phyloP scores from a whole-genome alignment of 23 red algal genomes.

The Agarophyton chilense region DNA sequence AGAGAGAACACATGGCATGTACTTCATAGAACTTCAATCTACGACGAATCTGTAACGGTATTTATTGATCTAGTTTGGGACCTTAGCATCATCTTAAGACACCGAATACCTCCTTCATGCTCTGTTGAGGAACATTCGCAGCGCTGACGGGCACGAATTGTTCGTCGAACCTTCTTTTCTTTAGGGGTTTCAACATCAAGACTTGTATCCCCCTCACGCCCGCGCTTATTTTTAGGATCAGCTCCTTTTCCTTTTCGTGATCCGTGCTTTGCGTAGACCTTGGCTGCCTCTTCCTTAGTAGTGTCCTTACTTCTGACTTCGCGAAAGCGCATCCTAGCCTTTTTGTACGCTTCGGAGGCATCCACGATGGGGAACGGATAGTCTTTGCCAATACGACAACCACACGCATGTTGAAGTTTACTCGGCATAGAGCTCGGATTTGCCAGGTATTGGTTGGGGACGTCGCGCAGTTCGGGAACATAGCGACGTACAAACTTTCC shows the following conservation, averaged over 20 bases:
- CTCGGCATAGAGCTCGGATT: constrained; percentile 63
- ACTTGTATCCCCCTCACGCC: background rate
- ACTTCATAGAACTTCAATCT: too few species aligned
- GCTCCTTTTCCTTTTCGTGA: background rate
- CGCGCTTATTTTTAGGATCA: background rate
- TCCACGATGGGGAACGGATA: constrained; percentile 13
- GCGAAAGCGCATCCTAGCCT: background rate
- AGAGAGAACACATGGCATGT: too few species aligned
- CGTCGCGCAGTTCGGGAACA: constrained; percentile 62
- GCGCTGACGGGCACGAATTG: too few species aligned
- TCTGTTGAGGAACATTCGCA: too few species aligned
- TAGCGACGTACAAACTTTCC: constrained; percentile 75
- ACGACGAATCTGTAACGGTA: too few species aligned
- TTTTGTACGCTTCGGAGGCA: background rate
- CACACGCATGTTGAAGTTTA: background rate
- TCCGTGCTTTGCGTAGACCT: constrained; percentile 16
- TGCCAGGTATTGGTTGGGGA: constrained; percentile 75
- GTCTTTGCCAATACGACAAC: constrained; percentile 25
- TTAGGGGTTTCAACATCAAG: background rate
- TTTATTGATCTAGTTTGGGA: too few species aligned
- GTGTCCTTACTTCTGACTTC: background rate
- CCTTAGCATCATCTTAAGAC: too few species aligned
- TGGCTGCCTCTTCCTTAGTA: background rate
- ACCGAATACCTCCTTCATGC: too few species aligned
- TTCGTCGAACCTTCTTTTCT: too few species aligned